phyloP scores from a whole-genome alignment of 345 rosid genomes.

The Heritiera fomes region DNA sequence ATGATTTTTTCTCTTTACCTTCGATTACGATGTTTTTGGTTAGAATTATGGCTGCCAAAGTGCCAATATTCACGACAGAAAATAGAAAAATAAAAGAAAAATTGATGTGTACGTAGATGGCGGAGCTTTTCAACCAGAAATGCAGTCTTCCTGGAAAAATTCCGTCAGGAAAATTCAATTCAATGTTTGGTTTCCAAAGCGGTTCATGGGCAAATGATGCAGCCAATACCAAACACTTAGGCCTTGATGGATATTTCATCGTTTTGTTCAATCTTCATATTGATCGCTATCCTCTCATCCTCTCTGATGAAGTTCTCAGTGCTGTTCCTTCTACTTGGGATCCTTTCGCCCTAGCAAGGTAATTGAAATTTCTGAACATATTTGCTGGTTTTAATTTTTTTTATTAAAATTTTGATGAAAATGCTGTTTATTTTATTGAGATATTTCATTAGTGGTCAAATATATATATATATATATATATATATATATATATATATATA shows the following conservation, averaged over 20 bases:
- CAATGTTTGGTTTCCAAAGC: conserved; percentile 70
- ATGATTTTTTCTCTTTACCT: background rate
- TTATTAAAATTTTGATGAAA: too few species aligned
- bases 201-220: conserved; percentile 83
- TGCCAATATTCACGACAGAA: too few species aligned
- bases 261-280: conserved; percentile 58
- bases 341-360: conserved; percentile 79
- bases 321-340: conserved; percentile 88
- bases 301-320: conserved; percentile 58
- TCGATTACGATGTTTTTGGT: too few species aligned
- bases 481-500: too few species aligned
- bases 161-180: conserved; percentile 77
- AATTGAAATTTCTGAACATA: background rate
- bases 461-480: too few species aligned
- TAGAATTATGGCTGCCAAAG: too few species aligned
- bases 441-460: too few species aligned
- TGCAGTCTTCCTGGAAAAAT: conserved; percentile 69
- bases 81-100: background rate
- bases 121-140: conserved; percentile 72
- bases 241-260: conserved; percentile 71
- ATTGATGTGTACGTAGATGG: conserved; percentile 53
- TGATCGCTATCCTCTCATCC: conserved; percentile 65
- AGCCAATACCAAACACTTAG: conserved; percentile 58
- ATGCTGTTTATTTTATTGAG: too few species aligned
- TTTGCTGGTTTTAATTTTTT: too few species aligned